Percentiles rank a stretch among this genome's conserved stretches.
Conservation (phyloP, 208 protist genomes). For the Trypanosoma melophagium region DNA sequence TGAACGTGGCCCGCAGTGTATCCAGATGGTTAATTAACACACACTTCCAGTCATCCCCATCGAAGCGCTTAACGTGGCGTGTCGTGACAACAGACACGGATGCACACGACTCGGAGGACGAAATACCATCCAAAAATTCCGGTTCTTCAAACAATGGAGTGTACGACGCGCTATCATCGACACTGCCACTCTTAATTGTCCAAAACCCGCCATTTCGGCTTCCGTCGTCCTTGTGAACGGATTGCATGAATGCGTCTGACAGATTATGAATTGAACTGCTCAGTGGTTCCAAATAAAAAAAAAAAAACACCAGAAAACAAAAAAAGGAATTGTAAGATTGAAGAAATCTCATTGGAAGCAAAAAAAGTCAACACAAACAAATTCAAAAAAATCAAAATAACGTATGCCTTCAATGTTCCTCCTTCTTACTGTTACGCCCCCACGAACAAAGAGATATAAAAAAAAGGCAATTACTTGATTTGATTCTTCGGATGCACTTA, state of each 20-base stretch:
- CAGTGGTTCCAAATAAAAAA: too few relatives aligned
- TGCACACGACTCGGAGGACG: constrained; percentile 14
- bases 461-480: too few relatives aligned
- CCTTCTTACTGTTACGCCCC: too few relatives aligned
- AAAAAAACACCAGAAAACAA: not conserved
- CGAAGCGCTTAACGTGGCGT: constrained; percentile 64
- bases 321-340: not conserved
- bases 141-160: not conserved
- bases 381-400: not conserved
- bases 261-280: too few relatives aligned
- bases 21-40: constrained; percentile 38
- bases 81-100: constrained; percentile 16
- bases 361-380: too few relatives aligned
- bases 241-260: too few relatives aligned
- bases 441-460: too few relatives aligned
- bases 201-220: not conserved
- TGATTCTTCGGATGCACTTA: too few relatives aligned
- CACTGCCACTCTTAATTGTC: not conserved
- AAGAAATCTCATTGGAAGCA: too few relatives aligned
- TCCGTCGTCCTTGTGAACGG: too few relatives aligned
- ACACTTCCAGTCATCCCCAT: constrained; percentile 74
- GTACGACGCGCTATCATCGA: not conserved
- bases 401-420: too few relatives aligned
- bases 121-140: constrained; percentile 24
- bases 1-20: constrained; percentile 51